Percentiles rank a stretch among this genome's conserved stretches.
Evolutionary conservation across 345 rosid species (phyloP).

Genomic region (Leavenworthia alabamica): DNA sequence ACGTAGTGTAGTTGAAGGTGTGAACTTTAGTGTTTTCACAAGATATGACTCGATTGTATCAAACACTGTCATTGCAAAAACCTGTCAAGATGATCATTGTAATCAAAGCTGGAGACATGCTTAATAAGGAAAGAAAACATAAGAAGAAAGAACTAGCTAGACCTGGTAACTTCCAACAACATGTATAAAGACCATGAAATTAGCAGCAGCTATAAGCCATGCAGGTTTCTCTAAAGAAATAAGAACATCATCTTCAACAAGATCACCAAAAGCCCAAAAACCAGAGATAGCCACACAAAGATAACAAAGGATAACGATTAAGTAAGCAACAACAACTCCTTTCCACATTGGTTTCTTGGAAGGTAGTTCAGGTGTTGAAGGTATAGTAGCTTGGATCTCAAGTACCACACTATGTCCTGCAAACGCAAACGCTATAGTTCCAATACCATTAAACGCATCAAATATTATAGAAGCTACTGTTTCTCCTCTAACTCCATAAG

Average conservation of each 20-base stretch:
- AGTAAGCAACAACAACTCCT: conserved; percentile 43
- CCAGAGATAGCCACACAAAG: conserved; percentile 38
- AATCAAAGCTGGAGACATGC: neutral
- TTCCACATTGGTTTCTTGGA: conserved; percentile 58
- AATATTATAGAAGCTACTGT: conserved; percentile 19
- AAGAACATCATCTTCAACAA: conserved; percentile 46
- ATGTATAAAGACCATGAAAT: conserved; percentile 45
- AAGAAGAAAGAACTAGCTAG: neutral
- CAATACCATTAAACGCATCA: conserved; percentile 38
- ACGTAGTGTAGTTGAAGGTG: conserved; percentile 35
- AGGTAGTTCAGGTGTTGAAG: conserved; percentile 46
- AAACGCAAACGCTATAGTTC: conserved; percentile 51
- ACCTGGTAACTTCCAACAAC: conserved; percentile 62
- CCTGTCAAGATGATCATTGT: conserved; percentile 25
- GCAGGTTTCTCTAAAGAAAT: conserved; percentile 40
- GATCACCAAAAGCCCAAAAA: conserved; percentile 45
- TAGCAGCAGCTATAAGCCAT: conserved; percentile 44
- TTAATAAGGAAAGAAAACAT: neutral
- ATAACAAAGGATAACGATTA: conserved; percentile 43
- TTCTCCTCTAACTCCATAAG: conserved; percentile 28
- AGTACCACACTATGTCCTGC: conserved; percentile 61
- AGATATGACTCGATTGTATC: conserved; percentile 42
- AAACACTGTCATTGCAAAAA: conserved; percentile 47
- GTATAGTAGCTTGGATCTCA: conserved; percentile 63
- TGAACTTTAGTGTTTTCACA: conserved; percentile 26